Base-by-base conservation (phyloP, 768 basidiomycete species). In the Podaxis sp. region DNA sequence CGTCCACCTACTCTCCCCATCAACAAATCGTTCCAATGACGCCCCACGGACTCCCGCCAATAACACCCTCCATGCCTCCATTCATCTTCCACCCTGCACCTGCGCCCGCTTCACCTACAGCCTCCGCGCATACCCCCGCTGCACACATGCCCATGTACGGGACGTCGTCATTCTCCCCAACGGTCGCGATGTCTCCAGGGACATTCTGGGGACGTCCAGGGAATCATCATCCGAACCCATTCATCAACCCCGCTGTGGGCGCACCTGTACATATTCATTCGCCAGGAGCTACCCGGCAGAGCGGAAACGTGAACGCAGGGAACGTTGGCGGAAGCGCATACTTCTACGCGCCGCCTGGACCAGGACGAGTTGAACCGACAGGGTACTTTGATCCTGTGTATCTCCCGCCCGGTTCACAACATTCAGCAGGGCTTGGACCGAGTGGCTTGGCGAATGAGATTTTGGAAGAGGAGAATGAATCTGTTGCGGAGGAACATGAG, bases 41-140 rank as follows among this genome's bases (percentile, higher is more conserved):
- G 10, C 89, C 89, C n/a, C 85, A 88, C 65, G 90, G 91, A 0
- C 77, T 95, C n/a, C 91, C 92, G 13, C 90, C 93, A 1, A 94
- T 97, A 70, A 97, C 96, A n/a, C 95, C 96, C 0, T 91, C 90
- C 64, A 98, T 99, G 96, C 96, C 96, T 1, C 87, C 93, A 4
- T 99, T 97, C 76, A 88, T 87, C 12, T 96, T 97, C 74, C 80
- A 89, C 84, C 7, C 82, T 80, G 36, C 64, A 65, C 44, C 68
- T 67, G 10, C 70, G 58, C n/a, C 58, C 55, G 58, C 49, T 51
- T 53, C 63, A 17, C 56, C 59, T 1, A 48, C 52, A 60, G 60
- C 60, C 26, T 22, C 60, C 41, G 57, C 58, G 28, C 53, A 63
- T 54, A 40, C 64, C 28, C 56, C 48, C 30, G 40, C 12, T 33